A percentile compares a stretch with the other conserved stretches of the same genome.
phyloP scores from a whole-genome alignment of 176 grass and related monocot genomes.

The Hordeum marinum region DNA sequence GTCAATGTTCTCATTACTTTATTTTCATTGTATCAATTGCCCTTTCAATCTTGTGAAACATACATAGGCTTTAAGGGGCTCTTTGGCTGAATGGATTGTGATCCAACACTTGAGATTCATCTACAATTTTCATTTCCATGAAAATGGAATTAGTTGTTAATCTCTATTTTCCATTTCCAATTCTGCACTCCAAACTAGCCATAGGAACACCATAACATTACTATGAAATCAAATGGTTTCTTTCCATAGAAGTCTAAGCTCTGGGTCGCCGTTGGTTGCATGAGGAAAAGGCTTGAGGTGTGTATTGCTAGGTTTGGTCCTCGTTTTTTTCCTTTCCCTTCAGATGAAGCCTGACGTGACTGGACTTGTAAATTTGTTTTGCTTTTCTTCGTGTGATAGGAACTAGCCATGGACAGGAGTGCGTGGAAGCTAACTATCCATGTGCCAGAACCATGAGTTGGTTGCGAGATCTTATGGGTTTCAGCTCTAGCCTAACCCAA shows the following conservation, averaged over 20 bases:
- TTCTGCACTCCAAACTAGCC: not conserved
- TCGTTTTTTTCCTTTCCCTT: not conserved
- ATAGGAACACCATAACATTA: not conserved
- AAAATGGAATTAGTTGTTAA: not conserved
- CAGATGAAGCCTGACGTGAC: not conserved
- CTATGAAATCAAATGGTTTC: not conserved
- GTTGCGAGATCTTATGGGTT: too few species aligned
- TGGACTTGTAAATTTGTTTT: not conserved
- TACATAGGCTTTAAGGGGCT: not conserved
- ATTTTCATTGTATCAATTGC: not conserved
- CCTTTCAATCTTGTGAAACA: conserved; percentile 24
- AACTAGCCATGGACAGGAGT: not conserved
- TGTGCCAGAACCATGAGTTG: too few species aligned
- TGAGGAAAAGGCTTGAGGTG: not conserved
- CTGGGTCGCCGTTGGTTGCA: not conserved
- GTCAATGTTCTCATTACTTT: not conserved
- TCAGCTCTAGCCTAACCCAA: too few species aligned
- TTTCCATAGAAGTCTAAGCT: not conserved
- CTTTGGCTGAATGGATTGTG: not conserved
- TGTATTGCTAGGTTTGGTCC: not conserved
- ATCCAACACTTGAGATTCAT: not conserved
- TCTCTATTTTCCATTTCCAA: not conserved
- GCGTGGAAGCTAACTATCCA: too few species aligned
- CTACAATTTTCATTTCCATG: not conserved
- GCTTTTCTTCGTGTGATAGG: not conserved